Evolutionary conservation across 2,329 filamentous ascomycete genomes (phyloP).

Genomic region (Lachnellula occidentalis): DNA sequence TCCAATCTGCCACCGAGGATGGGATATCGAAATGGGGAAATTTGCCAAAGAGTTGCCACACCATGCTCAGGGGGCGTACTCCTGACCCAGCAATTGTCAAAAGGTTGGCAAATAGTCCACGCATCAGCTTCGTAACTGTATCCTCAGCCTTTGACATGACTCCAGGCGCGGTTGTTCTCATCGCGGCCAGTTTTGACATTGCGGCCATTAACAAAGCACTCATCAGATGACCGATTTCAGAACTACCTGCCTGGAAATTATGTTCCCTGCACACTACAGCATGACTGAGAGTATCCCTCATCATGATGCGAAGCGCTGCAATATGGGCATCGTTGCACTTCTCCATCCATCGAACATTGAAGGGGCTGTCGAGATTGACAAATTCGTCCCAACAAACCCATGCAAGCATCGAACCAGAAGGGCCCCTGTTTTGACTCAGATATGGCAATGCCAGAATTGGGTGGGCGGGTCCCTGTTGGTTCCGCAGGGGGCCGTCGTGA

Average conservation of each 20-base stretch:
- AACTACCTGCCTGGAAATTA: slow-evolving; percentile 15
- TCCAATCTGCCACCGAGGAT: slow-evolving; percentile 13
- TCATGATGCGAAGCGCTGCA: slow-evolving; percentile 20
- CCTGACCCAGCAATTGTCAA: slow-evolving; percentile 28
- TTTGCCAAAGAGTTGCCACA: slow-evolving; percentile 19
- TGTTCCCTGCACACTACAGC: slow-evolving; percentile 14
- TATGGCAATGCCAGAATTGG: slow-evolving; percentile 17
- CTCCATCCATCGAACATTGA: slow-evolving; percentile 26
- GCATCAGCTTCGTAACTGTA: slow-evolving; percentile 27
- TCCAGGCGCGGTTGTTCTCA: slow-evolving; percentile 14
- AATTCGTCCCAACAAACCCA: slow-evolving; percentile 31
- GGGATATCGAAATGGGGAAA: slow-evolving; percentile 19
- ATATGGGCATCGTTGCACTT: slow-evolving; percentile 22
- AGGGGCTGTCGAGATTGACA: slow-evolving; percentile 26
- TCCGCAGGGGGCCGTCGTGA: slow-evolving; percentile 16
- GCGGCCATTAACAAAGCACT: slow-evolving; percentile 24
- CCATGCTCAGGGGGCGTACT: slow-evolving; percentile 20
- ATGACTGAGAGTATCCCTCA: slow-evolving; percentile 18
- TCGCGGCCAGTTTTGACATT: slow-evolving; percentile 24
- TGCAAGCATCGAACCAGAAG: slow-evolving; percentile 24
- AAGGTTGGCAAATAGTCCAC: slow-evolving; percentile 27
- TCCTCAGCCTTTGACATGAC: slow-evolving; percentile 15
- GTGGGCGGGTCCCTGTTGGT: slow-evolving; percentile 9
- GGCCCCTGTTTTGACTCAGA: slow-evolving; percentile 8
- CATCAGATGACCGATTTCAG: slow-evolving; percentile 19